Base-by-base conservation (phyloP, 495 filamentous ascomycete genomes). In the Neurospora sublineolata region DNA sequence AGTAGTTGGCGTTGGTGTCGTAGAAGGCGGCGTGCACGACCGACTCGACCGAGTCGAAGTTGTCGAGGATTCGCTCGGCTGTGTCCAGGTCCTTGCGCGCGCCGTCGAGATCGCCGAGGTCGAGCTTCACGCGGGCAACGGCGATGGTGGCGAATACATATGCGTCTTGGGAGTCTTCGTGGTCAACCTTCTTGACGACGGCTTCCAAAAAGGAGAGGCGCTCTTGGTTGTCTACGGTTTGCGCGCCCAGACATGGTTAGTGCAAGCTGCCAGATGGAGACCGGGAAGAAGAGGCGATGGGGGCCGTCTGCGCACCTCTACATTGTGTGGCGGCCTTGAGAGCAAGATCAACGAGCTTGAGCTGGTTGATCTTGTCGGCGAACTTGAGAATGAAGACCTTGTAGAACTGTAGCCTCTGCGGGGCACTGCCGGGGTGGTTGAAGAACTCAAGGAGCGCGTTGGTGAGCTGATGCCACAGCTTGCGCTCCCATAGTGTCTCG, bases 381-480 rank as follows among this genome's bases (percentile, higher is more conserved):
- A 99, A 99, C 82, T 91, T 94, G 79, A 94, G 88, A 80, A 99
- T 91, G 85, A 99, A 99, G 77, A 87, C 90, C 81, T 94, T 92
- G 86, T 94, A 99, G 80, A 98, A 88, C 68, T 89, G 84, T 84
- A 98, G 87, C 76, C 95, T 89, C 81, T 97, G 93, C 52, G 88
- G 86, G 46, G 87, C 90, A 81, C 93, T 97, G 78, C 90, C 89
- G 68, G 89, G 86, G 79, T 90, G 80, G 73, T 90, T 89, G 86
- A 97, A 99, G 85, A 94, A 97, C 71, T 95, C 89, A 73, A 98
- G 85, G 70, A 98, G 86, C 39, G 89, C 82, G 76, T 95, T 91
- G 40, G 95, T 99, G 68, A 99, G 93, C 82, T 99, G 94, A 83
- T 99, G 96, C 95, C 95, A 99, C 83, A 99, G 87, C 84, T 97